phyloP scores from a whole-genome alignment of 2,329 filamentous ascomycete species.

The Coniochaeta sp. region DNA sequence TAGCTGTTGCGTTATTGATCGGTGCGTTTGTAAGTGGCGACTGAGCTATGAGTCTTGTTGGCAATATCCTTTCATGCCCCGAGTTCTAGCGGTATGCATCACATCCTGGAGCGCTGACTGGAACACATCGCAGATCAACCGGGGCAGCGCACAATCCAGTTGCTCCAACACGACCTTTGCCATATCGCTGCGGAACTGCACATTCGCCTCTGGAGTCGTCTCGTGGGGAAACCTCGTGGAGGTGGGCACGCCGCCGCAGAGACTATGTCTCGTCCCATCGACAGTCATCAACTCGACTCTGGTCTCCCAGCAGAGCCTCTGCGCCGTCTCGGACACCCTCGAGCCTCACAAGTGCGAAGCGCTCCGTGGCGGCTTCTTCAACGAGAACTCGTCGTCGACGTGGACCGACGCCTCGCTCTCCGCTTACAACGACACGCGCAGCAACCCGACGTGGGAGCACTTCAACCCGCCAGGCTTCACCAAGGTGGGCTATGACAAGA shows the following conservation, averaged over 20 bases:
- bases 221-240: slow-evolving; percentile 5
- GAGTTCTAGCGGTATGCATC: neutral
- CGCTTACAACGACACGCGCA: slow-evolving; percentile 5
- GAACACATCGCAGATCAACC: neutral
- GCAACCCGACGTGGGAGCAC: slow-evolving; percentile 7
- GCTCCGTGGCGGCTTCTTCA: slow-evolving; percentile 7
- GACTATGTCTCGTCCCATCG: slow-evolving; percentile 5
- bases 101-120: neutral
- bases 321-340: slow-evolving; percentile 3
- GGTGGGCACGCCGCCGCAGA: slow-evolving; percentile 6
- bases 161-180: slow-evolving; percentile 5
- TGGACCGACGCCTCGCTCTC: slow-evolving; percentile 5
- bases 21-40: neutral
- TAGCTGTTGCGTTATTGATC: neutral
- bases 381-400: slow-evolving; percentile 6
- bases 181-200: slow-evolving; percentile 4
- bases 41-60: neutral
- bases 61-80: neutral
- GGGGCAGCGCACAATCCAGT: neutral
- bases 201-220: slow-evolving; percentile 3
- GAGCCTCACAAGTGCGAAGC: slow-evolving; percentile 5
- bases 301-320: slow-evolving; percentile 5
- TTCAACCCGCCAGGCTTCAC: slow-evolving; percentile 7
- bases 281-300: slow-evolving; percentile 7
- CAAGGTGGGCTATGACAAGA: slow-evolving; percentile 5